Percentiles rank a stretch among this genome's conserved stretches.
phyloP scores from a whole-genome alignment of 306 rosid genomes.

The Macrotyloma uniflorum region DNA sequence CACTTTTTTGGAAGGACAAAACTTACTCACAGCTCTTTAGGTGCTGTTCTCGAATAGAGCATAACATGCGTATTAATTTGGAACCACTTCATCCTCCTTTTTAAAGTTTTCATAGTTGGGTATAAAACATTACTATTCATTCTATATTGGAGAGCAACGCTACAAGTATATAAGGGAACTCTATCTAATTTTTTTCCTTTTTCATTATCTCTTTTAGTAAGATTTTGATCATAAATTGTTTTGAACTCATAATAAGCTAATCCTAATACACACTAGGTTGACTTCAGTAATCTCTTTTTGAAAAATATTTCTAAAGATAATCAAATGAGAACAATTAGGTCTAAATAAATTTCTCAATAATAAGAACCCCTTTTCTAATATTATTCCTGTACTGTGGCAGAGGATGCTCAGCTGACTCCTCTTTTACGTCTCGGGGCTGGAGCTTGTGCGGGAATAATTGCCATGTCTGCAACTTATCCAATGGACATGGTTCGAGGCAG shows the following conservation, averaged over 20 bases:
- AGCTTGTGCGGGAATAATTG: slow-evolving; percentile 96
- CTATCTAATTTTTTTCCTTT: not conserved
- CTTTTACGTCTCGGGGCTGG: slow-evolving; percentile 91
- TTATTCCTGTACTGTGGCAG: slow-evolving; percentile 44
- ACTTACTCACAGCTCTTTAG: not conserved
- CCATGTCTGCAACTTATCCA: slow-evolving; percentile 98
- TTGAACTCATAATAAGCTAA: not conserved
- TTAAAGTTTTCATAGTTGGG: not conserved
- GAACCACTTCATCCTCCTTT: not conserved
- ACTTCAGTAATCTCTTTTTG: not conserved
- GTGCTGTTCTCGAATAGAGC: not conserved
- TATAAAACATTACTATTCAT: not conserved
- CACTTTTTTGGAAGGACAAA: not conserved
- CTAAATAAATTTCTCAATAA: not conserved
- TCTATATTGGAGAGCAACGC: not conserved
- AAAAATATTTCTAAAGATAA: not conserved
- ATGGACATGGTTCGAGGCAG: slow-evolving; percentile 99
- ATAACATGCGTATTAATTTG: not conserved
- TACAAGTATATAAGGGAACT: not conserved
- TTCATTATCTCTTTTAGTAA: not conserved
- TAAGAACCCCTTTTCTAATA: slow-evolving; percentile 5
- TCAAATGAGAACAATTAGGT: not conserved
- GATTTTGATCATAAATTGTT: not conserved
- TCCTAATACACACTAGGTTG: not conserved
- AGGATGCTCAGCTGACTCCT: slow-evolving; percentile 87